Percentiles rank a stretch among this genome's conserved stretches.
phyloP scores from a whole-genome alignment of 2,329 filamentous ascomycete genomes.

The Diaporthe caulivora region DNA sequence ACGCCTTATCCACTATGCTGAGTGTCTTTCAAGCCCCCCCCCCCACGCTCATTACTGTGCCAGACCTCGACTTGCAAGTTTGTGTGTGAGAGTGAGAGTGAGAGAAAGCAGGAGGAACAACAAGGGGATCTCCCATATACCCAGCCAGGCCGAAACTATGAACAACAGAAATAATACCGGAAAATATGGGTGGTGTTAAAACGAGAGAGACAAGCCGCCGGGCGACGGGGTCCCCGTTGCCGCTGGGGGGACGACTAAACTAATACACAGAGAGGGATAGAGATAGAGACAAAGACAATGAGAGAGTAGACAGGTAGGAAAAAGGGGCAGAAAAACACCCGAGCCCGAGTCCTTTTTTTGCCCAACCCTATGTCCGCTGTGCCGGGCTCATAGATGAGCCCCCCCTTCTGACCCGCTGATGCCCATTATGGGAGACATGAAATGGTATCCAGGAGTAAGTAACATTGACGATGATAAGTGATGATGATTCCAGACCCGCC shows the following conservation, averaged over 20 bases:
- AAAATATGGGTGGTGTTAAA: not conserved
- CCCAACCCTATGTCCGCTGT: slow-evolving; percentile 6
- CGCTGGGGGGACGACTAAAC: not conserved
- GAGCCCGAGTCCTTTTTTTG: slow-evolving; percentile 5
- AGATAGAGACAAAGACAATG: not conserved
- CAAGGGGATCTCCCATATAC: slow-evolving; percentile 16
- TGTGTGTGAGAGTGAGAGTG: no score
- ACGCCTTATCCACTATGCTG: slow-evolving; percentile 25
- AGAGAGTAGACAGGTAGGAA: not conserved
- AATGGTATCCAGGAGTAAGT: slow-evolving; percentile 26
- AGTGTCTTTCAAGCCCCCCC: slow-evolving; percentile 14
- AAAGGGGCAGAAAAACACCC: slow-evolving; percentile 2
- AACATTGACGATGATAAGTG: slow-evolving; percentile 19
- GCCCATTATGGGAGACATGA: slow-evolving; percentile 7
- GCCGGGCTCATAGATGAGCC: slow-evolving; percentile 8
- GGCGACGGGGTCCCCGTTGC: slow-evolving; percentile 1
- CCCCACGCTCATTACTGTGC: slow-evolving; percentile 31
- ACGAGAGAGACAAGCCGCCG: slow-evolving; percentile 9
- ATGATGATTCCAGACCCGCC: slow-evolving; percentile 11
- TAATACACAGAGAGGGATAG: slow-evolving; percentile 10
- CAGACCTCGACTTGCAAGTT: slow-evolving; percentile 1
- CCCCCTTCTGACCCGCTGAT: slow-evolving; percentile 4
- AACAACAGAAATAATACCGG: slow-evolving; percentile 18
- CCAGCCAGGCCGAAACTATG: slow-evolving; percentile 27
- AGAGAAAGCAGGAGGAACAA: not conserved